Base-by-base conservation (phyloP, 768 basidiomycete species). In the Rhodotorula taiwanensis region DNA sequence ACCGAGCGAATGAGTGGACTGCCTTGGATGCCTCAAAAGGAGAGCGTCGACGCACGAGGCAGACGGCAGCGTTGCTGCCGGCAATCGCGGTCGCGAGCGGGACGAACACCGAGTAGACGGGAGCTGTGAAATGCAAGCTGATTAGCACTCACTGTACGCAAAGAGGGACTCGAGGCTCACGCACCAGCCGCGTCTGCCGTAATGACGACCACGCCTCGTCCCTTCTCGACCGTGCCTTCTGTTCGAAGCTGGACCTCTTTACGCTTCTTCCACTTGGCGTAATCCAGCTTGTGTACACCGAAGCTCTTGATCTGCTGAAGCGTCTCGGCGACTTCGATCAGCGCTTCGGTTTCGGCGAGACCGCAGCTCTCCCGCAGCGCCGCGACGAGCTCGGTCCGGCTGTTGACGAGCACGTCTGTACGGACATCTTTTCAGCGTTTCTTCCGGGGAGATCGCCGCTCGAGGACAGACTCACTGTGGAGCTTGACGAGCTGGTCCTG, bases 401-500 rank as follows among this genome's bases (percentile, higher is more conserved):
- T 5, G 1, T 33, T 31, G 31, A 43, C 44, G 44, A 55, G 20
- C 14, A 43, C 11, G 44, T 45, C 39, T 44, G 55, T 21, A 21
- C 16, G 39, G 25, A 7, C n/a, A 25, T 11, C 7, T 27, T 14
- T 13, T 41, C 18, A 54, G 39, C 27, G 25, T 21, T 25, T 6
- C 25, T 14, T 42, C 15, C 18, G 7, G 21, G 20, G 41, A 21
- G 7, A 16, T 16, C 14, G n/a, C 23, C 6, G 45, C 23, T 1
- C 4, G 33, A 11, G 9, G 21, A 8, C 23, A 6, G 16, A 47
- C 55, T 30, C 33, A 55, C 55, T 55, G 55, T 34, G 36, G 55
- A 55, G 55, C 44, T 33, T 45, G 44, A 55, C n/a, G 55, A 55
- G 55, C 44, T 55, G 55, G 9, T 55, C 55, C 18, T 34, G 21